Percentiles rank a stretch among this genome's conserved stretches.
Conservation (phyloP, 179 eudicot genomes). For the Corrigiola litoralis region DNA sequence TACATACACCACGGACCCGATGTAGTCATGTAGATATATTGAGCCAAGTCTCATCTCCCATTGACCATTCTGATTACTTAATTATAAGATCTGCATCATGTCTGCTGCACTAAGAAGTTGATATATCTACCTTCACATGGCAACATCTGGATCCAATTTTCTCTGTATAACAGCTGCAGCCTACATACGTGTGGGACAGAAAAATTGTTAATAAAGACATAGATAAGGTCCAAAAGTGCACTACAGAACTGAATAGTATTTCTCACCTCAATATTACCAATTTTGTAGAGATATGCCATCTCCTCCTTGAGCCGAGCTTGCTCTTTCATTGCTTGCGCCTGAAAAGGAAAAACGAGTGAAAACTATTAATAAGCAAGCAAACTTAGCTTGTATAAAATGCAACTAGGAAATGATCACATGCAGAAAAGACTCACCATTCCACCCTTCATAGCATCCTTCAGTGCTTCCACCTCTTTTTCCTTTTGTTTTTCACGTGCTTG, state of each 20-base stretch:
- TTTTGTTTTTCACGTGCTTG: conserved; percentile 79
- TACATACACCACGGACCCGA: not conserved
- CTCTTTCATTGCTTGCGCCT: conserved; percentile 98
- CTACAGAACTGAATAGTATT: not conserved
- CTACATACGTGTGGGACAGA: conserved; percentile 30
- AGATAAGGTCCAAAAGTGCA: not conserved
- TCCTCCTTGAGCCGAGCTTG: conserved; percentile 89
- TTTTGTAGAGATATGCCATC: conserved; percentile 77
- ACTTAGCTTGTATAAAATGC: not conserved
- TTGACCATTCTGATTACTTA: not conserved
- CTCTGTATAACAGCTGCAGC: conserved; percentile 93
- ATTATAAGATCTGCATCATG: not conserved
- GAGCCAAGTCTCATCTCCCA: not conserved
- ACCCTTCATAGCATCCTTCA: conserved; percentile 72
- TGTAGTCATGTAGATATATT: not conserved
- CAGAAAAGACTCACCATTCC: conserved; percentile 58
- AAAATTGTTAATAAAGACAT: not conserved
- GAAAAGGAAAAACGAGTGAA: not conserved
- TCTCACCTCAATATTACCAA: conserved; percentile 81
- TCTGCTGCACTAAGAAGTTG: conserved; percentile 1
- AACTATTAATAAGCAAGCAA: conserved; percentile 1
- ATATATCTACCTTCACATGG: conserved; percentile 38
- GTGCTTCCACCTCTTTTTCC: conserved; percentile 66
- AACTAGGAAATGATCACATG: not conserved
- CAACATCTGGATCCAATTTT: conserved; percentile 82